Evolutionary conservation across 2,329 filamentous ascomycete genomes (phyloP).

Genomic region (Podosphaera leucotricha): DNA sequence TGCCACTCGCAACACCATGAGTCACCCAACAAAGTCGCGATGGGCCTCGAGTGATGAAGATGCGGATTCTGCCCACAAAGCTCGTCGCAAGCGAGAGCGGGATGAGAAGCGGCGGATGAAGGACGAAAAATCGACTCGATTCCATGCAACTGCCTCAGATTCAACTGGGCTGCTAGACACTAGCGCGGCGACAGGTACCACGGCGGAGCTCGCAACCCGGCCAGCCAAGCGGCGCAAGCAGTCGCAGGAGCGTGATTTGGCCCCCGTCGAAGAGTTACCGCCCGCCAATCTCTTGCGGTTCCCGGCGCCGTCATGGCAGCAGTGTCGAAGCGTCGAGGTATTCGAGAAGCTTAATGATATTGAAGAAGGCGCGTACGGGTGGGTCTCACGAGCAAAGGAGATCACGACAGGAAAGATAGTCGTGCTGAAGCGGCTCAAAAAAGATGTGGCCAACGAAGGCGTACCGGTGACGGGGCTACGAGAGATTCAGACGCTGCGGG

Average conservation of each 20-base stretch:
- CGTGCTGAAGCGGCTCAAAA: constrained; percentile 81
- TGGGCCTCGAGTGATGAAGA: constrained; percentile 80
- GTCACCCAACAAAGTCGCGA: constrained; percentile 31
- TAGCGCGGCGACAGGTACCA: neutral
- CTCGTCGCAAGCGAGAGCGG: constrained; percentile 35
- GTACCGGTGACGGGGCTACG: constrained; percentile 77
- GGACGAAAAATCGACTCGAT: constrained; percentile 52
- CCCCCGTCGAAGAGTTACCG: constrained; percentile 15
- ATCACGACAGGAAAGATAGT: constrained; percentile 54
- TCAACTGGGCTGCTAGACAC: constrained; percentile 2
- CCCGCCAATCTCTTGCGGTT: constrained; percentile 46
- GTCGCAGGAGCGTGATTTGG: constrained; percentile 5
- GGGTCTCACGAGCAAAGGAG: constrained; percentile 68
- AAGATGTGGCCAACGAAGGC: constrained; percentile 49
- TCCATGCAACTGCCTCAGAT: constrained; percentile 24
- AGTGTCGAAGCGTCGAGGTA: constrained; percentile 55
- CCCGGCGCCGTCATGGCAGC: constrained; percentile 40
- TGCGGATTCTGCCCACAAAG: constrained; percentile 34
- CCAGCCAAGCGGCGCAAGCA: constrained; percentile 39
- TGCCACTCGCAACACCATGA: constrained; percentile 6
- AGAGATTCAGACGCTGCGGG: constrained; percentile 77
- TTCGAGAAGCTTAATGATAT: constrained; percentile 92
- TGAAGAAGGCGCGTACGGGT: constrained; percentile 90
- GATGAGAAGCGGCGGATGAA: constrained; percentile 74
- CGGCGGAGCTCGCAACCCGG: constrained; percentile 18